A percentile compares a stretch with the other conserved stretches of the same genome.
These are phyloP conservation scores for Raffaelea albimanens DNA, from an alignment of 2,329 filamentous ascomycete genomes.

Conservation along the genomic window DNA sequence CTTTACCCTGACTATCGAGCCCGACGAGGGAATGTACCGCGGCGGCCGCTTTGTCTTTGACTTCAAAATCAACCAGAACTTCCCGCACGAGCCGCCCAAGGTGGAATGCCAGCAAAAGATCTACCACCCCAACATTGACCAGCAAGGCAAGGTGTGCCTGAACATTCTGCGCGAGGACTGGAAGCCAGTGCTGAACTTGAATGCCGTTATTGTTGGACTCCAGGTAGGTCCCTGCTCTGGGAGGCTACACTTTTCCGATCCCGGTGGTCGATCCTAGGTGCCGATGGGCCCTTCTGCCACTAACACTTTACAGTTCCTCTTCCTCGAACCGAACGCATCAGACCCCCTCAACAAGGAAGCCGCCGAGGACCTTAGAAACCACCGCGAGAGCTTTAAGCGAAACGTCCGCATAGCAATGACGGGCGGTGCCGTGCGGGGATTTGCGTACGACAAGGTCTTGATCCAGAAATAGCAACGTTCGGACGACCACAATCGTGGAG, in stretches of 20 bases:
- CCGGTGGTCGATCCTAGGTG: too few species aligned
- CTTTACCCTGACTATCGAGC: slow-evolving; percentile 72
- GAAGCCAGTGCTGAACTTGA: slow-evolving; percentile 96
- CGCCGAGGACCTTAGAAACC: slow-evolving; percentile 79
- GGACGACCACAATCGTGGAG: too few species aligned
- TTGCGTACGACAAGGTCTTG: slow-evolving; percentile 68
- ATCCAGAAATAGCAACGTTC: slow-evolving; percentile 2
- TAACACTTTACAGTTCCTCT: slow-evolving; percentile 60
- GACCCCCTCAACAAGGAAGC: slow-evolving; percentile 99
- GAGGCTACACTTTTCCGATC: too few species aligned
- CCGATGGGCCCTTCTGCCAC: too few species aligned
- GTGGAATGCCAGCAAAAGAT: slow-evolving; percentile 97
- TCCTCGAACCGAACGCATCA: slow-evolving; percentile 92
- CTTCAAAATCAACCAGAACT: slow-evolving; percentile 88
- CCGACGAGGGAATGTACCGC: slow-evolving; percentile 84
- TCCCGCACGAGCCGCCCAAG: slow-evolving; percentile 95
- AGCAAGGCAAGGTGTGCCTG: slow-evolving; percentile 94
- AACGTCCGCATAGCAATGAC: slow-evolving; percentile 81
- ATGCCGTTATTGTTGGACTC: slow-evolving; percentile 93
- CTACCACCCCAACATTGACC: slow-evolving; percentile 97
- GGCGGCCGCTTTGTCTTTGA: slow-evolving; percentile 79
- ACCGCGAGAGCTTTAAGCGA: slow-evolving; percentile 80
- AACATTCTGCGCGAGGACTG: slow-evolving; percentile 97
- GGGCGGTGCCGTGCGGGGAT: slow-evolving; percentile 65
- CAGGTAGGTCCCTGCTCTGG: too few species aligned